Base-by-base conservation (phyloP, 768 basidiomycete genomes). In the Rubroboletus pulcherrimus region DNA sequence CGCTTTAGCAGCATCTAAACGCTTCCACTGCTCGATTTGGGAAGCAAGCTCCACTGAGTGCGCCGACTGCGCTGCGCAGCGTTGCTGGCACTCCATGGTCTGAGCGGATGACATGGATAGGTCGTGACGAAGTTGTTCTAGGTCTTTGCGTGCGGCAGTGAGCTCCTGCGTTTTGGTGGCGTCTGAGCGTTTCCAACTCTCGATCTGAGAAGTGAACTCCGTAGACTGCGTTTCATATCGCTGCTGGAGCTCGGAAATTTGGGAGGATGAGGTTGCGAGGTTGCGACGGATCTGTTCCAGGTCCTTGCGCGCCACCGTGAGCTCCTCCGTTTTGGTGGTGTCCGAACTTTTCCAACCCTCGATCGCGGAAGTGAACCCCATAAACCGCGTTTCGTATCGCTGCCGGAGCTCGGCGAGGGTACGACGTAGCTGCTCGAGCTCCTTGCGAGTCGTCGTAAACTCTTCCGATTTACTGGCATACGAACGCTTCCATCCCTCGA, bases 51-150 rank as follows among this genome's bases (percentile, higher is more conserved):
- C 35, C 1, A 4, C 6, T 0, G 24, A 33, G 9, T 30, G 53
- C 7, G 14, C 35, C 35, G 35, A 35, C 19, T 39, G 7, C 10
- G 21, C 21, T 8, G 31, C 29, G 7, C 31, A 34, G 5, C 33
- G 46, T 5, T 31, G 35, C 34, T 44, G 29, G 17, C 30, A 17
- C 30, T 30, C 41, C 5, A 12, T 21, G 10, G 35, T 26, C 17
- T 34, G 44, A 10, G 46, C 35, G 33, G 55, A 41, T 1, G 39
- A 40, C 5, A 5, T 1, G 4, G 15, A 14, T 5, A 58, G 30
- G 39, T 60, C 31, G 5, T 14, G 51, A 41, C 38, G 51, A 24
- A 59, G 43, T 15, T 45, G 11, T 1, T 56, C 57, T 21, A 58
- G 21, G 7, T 44, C 53, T 15, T 29, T 53, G 44, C 46, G 51